Evolutionary conservation across 2,329 filamentous ascomycete genomes (phyloP).

Genomic region (Lomentospora prolificans): DNA sequence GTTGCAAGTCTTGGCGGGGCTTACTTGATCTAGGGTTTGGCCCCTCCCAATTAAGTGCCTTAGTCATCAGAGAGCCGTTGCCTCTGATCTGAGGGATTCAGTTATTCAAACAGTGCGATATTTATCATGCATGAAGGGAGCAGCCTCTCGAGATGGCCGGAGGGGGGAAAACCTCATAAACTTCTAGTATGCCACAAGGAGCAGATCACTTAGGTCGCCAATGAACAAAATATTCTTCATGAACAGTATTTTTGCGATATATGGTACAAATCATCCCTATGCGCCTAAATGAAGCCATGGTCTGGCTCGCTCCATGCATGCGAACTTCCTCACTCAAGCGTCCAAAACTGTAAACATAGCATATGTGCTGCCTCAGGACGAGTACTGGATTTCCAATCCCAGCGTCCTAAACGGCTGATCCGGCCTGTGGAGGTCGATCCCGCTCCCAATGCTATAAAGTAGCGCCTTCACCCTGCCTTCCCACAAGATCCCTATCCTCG

Average conservation of each 20-base stretch:
- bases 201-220: too few relatives aligned
- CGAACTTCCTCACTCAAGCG: too few relatives aligned
- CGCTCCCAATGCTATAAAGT: constrained; percentile 81
- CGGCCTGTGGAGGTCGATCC: constrained; percentile 65
- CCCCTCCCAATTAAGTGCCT: neutral
- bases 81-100: neutral
- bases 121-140: too few relatives aligned
- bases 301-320: neutral
- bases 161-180: too few relatives aligned
- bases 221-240: too few relatives aligned
- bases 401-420: constrained; percentile 70
- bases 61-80: constrained; percentile 5
- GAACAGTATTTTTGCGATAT: neutral
- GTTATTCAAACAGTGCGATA: too few relatives aligned
- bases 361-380: constrained; percentile 53
- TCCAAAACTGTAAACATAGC: too few relatives aligned
- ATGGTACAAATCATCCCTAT: neutral
- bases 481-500: constrained; percentile 80
- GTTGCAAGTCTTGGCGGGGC: constrained; percentile 7
- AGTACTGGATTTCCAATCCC: constrained; percentile 74
- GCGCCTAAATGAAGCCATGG: neutral
- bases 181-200: too few relatives aligned
- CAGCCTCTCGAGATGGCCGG: too few relatives aligned
- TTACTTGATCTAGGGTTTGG: constrained; percentile 7
- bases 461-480: constrained; percentile 88